A percentile compares a stretch with the other conserved stretches of the same genome.
Evolutionary conservation across 2,329 filamentous ascomycete species (phyloP).

Genomic region (Sclerotinia spermophila): DNA sequence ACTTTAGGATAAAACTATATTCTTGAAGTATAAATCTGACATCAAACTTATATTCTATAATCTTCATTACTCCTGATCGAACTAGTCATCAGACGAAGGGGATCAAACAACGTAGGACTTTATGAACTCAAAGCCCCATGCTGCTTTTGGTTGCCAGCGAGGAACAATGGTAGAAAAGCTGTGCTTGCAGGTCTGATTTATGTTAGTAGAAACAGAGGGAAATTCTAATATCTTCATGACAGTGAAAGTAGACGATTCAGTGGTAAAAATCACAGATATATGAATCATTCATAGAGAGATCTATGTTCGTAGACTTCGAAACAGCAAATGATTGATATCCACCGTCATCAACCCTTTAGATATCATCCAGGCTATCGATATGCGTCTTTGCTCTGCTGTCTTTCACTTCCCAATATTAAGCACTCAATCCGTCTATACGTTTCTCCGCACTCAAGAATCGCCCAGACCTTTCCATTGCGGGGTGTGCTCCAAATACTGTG

Average conservation of each 20-base stretch:
- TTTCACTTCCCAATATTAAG: background rate
- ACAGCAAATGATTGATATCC: rapidly evolving
- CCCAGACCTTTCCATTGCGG: background rate
- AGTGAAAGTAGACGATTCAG: rapidly evolving
- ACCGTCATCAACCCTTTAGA: background rate
- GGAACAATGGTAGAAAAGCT: too few species aligned
- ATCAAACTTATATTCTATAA: too few species aligned
- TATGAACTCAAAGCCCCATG: too few species aligned
- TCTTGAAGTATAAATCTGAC: too few species aligned
- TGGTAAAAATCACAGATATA: rapidly evolving
- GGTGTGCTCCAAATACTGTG: too few species aligned
- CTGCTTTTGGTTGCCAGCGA: too few species aligned
- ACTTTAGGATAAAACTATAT: too few species aligned
- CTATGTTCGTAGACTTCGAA: background rate
- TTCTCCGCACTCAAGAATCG: rapidly evolving
- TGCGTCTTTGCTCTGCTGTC: too few species aligned
- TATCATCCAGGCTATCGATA: background rate
- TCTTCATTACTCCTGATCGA: too few species aligned
- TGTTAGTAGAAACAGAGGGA: background rate
- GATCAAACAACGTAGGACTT: too few species aligned
- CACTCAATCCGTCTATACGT: rapidly evolving
- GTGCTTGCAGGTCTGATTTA: too few species aligned
- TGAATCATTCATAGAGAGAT: background rate
- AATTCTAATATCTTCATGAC: background rate
- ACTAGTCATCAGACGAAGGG: too few species aligned